Percentiles rank a stretch among this genome's conserved stretches.
Evolutionary conservation across 2,329 filamentous ascomycete species (phyloP).

Genomic region (Neonectria neomacrospora): DNA sequence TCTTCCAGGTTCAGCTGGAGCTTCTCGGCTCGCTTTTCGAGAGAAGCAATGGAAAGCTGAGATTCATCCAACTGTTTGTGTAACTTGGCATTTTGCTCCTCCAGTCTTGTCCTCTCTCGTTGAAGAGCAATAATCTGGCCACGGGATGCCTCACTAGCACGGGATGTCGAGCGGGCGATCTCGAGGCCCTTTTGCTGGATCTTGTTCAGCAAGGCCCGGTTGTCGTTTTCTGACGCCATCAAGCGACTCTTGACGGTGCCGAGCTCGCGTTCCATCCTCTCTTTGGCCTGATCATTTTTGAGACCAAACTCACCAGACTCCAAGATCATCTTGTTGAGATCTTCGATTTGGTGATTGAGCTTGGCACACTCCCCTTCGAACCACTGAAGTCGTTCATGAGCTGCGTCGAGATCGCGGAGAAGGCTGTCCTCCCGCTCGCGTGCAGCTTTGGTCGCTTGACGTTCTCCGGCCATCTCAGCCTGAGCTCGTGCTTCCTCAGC

Average conservation of each 20-base stretch:
- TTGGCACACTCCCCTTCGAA: conserved; percentile 82
- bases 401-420: conserved; percentile 82
- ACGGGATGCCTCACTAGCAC: conserved; percentile 84
- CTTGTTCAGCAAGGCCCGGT: conserved; percentile 94
- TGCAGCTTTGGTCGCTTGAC: conserved; percentile 79
- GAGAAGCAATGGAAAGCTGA: conserved; percentile 81
- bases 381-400: conserved; percentile 79
- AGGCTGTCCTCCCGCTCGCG: conserved; percentile 83
- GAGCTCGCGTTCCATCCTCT: conserved; percentile 89
- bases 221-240: conserved; percentile 94
- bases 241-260: conserved; percentile 91
- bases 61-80: conserved; percentile 87
- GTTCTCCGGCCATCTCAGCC: conserved; percentile 83
- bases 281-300: conserved; percentile 93
- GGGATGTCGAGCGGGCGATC: conserved; percentile 89
- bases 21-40: conserved; percentile 96
- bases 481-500: conserved; percentile 87
- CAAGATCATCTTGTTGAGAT: conserved; percentile 85
- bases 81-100: conserved; percentile 84
- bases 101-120: conserved; percentile 82
- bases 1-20: conserved; percentile 89
- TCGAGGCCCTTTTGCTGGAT: conserved; percentile 97
- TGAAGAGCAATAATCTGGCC: conserved; percentile 80
- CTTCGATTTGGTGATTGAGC: conserved; percentile 83
- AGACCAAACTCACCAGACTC: conserved; percentile 90